Evolutionary conservation across 495 filamentous ascomycete genomes (phyloP).

Genomic region (Neurospora tetrasperma): DNA sequence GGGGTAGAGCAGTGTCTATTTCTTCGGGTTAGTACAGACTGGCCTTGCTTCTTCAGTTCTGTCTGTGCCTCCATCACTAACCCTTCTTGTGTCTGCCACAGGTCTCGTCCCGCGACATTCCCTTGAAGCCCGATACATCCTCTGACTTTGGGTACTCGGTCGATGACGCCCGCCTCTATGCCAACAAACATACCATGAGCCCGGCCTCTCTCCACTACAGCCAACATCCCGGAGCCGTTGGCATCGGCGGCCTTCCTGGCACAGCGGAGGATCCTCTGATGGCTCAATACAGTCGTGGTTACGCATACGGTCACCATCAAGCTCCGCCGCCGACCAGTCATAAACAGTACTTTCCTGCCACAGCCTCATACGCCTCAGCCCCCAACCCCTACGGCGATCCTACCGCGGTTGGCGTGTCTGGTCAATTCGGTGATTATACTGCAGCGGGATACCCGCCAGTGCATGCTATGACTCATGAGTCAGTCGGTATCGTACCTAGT

Average conservation of each 20-base stretch:
- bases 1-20: slow-evolving; percentile 65
- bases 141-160: slow-evolving; percentile 31
- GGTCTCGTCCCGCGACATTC: slow-evolving; percentile 40
- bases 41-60: slow-evolving; percentile 5
- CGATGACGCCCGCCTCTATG: slow-evolving; percentile 28
- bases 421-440: background rate
- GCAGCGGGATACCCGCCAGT: slow-evolving; percentile 6
- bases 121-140: slow-evolving; percentile 24
- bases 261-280: background rate
- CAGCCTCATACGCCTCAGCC: background rate
- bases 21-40: slow-evolving; percentile 48
- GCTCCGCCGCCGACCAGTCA: background rate
- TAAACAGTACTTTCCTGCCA: background rate
- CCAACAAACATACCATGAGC: slow-evolving; percentile 16
- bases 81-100: slow-evolving; percentile 19
- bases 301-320: background rate
- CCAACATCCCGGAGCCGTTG: background rate
- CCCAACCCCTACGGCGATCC: background rate
- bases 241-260: background rate
- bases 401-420: background rate
- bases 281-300: background rate
- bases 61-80: slow-evolving; percentile 1
- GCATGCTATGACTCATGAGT: slow-evolving; percentile 19
- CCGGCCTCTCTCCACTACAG: background rate
- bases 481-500: slow-evolving; percentile 19